Evolutionary conservation across 352 stramenopile species (phyloP).

Genomic region (Peronosclerospora sorghi): DNA sequence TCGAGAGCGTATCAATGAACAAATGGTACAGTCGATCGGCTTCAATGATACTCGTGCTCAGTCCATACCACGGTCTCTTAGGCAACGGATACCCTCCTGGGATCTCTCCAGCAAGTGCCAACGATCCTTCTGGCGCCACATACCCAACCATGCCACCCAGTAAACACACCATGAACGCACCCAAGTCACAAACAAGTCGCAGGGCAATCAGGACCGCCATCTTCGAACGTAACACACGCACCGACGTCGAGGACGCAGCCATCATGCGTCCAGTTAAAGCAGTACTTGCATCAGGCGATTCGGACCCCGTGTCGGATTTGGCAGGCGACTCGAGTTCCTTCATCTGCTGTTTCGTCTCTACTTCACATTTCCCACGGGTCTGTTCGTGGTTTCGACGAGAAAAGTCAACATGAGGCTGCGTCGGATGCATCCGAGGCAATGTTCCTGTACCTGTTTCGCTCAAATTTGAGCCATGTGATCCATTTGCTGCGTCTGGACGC

Average conservation of each 20-base stretch:
- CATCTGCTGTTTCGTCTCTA: conserved; percentile 15
- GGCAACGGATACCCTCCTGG: conserved; percentile 8
- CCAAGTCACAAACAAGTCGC: conserved; percentile 21
- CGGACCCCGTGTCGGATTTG: conserved; percentile 27
- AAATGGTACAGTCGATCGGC: conserved; percentile 34
- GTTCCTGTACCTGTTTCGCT: conserved; percentile 9
- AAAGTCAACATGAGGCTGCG: conserved; percentile 3
- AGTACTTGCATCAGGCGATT: conserved; percentile 42
- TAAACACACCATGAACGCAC: conserved; percentile 10
- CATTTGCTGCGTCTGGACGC: conserved; percentile 1
- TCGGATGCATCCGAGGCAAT: conserved; percentile 11
- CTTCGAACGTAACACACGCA: conserved; percentile 13
- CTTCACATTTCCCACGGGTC: conserved; percentile 7
- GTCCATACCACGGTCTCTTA: conserved; percentile 11
- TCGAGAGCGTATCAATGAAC: conserved; percentile 51
- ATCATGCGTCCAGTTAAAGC: conserved; percentile 30
- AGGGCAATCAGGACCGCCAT: conserved; percentile 28
- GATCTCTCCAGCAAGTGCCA: conserved; percentile 8
- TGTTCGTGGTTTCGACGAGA: conserved; percentile 3
- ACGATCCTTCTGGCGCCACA: conserved; percentile 15
- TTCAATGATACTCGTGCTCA: conserved; percentile 6
- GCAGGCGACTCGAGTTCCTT: conserved; percentile 39
- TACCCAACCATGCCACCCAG: conserved; percentile 10
- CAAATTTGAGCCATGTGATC: conserved; percentile 11
- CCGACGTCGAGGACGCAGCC: conserved; percentile 8